phyloP scores from a whole-genome alignment of 1,139 yeast genomes.

The Candida sp. region DNA sequence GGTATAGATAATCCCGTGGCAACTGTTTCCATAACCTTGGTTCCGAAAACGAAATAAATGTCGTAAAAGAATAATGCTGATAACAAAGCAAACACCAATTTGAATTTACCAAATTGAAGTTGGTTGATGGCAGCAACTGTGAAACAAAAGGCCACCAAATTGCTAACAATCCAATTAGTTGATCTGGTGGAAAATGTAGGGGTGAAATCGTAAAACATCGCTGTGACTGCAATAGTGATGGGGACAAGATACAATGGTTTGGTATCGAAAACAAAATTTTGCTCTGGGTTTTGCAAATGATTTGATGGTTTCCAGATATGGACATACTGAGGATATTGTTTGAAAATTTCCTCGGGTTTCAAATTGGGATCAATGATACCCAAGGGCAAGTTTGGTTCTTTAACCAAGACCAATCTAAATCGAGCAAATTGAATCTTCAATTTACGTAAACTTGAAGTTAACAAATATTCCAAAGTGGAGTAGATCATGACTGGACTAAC shows the following conservation, averaged over 20 bases:
- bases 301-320: not conserved
- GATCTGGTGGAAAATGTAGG: conserved; percentile 13
- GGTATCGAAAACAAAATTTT: conserved; percentile 29
- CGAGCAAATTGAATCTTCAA: conserved; percentile 13
- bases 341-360: conserved; percentile 8
- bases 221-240: conserved; percentile 13
- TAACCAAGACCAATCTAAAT: conserved; percentile 15
- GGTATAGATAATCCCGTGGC: conserved; percentile 59
- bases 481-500: conserved; percentile 15
- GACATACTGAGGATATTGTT: conserved; percentile 5
- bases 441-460: conserved; percentile 4
- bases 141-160: conserved; percentile 30
- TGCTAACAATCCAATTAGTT: conserved; percentile 26
- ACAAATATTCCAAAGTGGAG: conserved; percentile 10
- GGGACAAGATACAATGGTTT: conserved; percentile 25
- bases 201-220: conserved; percentile 18
- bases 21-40: conserved; percentile 61
- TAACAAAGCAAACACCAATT: conserved; percentile 42
- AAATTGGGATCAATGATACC: conserved; percentile 16
- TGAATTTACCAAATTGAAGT: conserved; percentile 34
- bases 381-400: conserved; percentile 17
- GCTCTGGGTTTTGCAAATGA: not conserved
- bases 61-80: conserved; percentile 57
- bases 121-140: conserved; percentile 33
- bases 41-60: conserved; percentile 62